Conservation (phyloP, 2,329 filamentous ascomycete genomes). For the Dactylonectria macrodidyma region DNA sequence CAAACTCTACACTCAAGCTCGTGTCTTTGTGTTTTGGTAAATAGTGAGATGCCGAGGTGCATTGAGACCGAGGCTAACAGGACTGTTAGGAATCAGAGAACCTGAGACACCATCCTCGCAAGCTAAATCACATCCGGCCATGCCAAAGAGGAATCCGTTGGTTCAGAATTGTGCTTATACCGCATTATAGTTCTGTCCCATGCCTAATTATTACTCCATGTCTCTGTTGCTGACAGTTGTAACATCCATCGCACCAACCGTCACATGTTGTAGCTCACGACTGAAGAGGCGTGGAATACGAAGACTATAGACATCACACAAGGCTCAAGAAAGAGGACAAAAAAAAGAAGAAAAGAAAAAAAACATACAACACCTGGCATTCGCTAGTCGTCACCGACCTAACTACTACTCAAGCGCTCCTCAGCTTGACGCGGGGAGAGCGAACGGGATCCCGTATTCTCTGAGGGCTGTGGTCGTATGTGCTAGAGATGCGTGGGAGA, state of each 20-base stretch:
- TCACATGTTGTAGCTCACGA: neutral
- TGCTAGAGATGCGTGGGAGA: neutral
- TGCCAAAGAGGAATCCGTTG: neutral
- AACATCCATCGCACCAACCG: neutral
- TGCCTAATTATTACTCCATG: neutral
- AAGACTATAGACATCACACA: too few species aligned
- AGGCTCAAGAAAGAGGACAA: too few species aligned
- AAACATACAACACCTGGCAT: constrained; percentile 29
- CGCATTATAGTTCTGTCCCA: neutral
- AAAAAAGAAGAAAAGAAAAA: constrained; percentile 3
- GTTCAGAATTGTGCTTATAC: neutral
- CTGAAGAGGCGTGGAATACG: neutral
- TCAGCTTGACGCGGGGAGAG: constrained; percentile 28
- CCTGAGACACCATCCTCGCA: neutral
- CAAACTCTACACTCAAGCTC: too few species aligned
- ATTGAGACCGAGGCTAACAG: neutral
- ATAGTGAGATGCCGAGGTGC: too few species aligned
- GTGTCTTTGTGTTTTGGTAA: too few species aligned
- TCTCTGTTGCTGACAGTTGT: neutral
- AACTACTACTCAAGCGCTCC: constrained; percentile 31
- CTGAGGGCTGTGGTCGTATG: constrained; percentile 31
- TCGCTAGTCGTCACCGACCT: constrained; percentile 32
- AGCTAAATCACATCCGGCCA: neutral
- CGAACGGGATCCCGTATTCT: constrained; percentile 26
- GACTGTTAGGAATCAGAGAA: neutral